Evolutionary conservation across 148 eudicot species (phyloP).

Genomic region (Beta vulgaris): DNA sequence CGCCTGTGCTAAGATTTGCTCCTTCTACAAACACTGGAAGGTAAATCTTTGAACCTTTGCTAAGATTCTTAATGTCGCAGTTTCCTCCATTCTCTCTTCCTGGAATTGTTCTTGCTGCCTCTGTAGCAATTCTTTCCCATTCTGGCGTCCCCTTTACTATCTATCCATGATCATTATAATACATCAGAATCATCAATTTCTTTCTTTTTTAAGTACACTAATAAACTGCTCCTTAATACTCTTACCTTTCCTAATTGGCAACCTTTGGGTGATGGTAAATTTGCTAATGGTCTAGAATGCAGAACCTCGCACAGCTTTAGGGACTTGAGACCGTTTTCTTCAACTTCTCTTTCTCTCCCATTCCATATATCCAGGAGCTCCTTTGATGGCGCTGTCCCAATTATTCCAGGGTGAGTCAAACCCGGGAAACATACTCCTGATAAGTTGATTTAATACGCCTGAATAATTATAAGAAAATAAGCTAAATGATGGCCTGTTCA

Average conservation of each 20-base stretch:
- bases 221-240: not conserved
- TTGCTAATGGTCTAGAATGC: slow-evolving; percentile 81
- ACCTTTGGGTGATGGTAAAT: slow-evolving; percentile 80
- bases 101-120: slow-evolving; percentile 92
- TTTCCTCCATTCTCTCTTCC: slow-evolving; percentile 99
- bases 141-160: slow-evolving; percentile 59
- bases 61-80: slow-evolving; percentile 92
- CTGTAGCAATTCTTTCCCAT: slow-evolving; percentile 76
- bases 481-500: too few relatives aligned
- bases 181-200: not conserved
- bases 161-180: slow-evolving; percentile 32
- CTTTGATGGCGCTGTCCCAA: slow-evolving; percentile 93
- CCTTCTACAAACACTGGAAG: slow-evolving; percentile 96
- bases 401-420: slow-evolving; percentile 85
- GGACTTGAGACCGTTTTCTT: slow-evolving; percentile 70
- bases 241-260: slow-evolving; percentile 84
- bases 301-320: slow-evolving; percentile 81
- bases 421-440: slow-evolving; percentile 94
- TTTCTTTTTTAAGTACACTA: not conserved
- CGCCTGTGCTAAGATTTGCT: slow-evolving; percentile 92
- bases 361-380: slow-evolving; percentile 88
- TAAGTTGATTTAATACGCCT: not conserved
- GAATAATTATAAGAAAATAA: too few relatives aligned
- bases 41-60: slow-evolving; percentile 89
- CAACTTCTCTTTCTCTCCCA: slow-evolving; percentile 66